phyloP scores from a whole-genome alignment of 2,329 filamentous ascomycete species.

The Endoconidiophora laricicola region DNA sequence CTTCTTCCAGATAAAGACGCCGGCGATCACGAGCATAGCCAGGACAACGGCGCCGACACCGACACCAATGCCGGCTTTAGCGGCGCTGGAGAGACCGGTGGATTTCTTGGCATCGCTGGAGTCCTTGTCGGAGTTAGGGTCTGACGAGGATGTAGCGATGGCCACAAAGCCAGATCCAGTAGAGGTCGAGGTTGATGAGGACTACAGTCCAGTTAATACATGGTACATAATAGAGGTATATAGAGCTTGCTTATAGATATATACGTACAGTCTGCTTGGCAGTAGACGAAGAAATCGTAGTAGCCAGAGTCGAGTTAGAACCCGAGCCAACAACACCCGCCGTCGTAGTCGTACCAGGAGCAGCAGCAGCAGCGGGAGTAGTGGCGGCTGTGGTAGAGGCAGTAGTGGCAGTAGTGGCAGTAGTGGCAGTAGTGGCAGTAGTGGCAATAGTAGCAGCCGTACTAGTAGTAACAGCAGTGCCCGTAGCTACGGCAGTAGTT shows the following conservation, averaged over 20 bases:
- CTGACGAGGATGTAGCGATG: neutral
- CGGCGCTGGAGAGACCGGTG: slow-evolving; percentile 25
- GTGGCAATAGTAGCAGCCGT: neutral
- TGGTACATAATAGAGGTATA: neutral
- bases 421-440: neutral
- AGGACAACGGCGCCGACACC: slow-evolving; percentile 18
- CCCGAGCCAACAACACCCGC: slow-evolving; percentile 3
- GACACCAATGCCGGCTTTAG: slow-evolving; percentile 31
- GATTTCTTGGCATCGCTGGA: slow-evolving; percentile 10
- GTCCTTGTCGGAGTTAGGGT: slow-evolving; percentile 2
- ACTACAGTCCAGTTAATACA: neutral
- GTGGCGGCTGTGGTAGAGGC: neutral
- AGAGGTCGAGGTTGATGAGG: neutral
- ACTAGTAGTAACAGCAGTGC: neutral
- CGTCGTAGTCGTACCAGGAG: neutral
- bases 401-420: neutral
- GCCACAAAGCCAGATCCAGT: neutral
- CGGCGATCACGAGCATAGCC: slow-evolving; percentile 24
- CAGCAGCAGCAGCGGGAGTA: neutral
- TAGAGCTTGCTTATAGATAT: too few relatives aligned
- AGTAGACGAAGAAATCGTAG: slow-evolving; percentile 4
- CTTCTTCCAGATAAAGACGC: slow-evolving; percentile 23
- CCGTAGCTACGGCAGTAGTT: slow-evolving; percentile 5
- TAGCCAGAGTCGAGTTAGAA: slow-evolving; percentile 11
- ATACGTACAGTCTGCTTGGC: slow-evolving; percentile 1